phyloP scores from a whole-genome alignment of 306 rosid genomes.

The Comarum palustre region DNA sequence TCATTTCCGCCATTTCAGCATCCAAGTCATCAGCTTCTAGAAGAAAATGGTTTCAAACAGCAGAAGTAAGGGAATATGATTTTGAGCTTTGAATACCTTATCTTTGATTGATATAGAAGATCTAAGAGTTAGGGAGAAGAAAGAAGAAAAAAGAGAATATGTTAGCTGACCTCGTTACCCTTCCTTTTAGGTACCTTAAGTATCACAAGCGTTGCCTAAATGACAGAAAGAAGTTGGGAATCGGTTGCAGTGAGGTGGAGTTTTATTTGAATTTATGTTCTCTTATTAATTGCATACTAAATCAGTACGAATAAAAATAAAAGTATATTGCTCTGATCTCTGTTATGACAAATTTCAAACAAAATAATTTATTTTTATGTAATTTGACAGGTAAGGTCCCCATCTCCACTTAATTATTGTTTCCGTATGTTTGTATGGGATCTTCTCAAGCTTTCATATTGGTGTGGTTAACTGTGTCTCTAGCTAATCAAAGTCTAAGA shows the following conservation, averaged over 20 bases:
- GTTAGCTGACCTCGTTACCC: constrained; percentile 30
- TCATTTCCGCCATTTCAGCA: constrained; percentile 95
- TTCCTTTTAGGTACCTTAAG: constrained; percentile 71
- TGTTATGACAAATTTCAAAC: too few species aligned
- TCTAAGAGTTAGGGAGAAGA: constrained; percentile 5
- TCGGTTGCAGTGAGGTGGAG: constrained; percentile 96
- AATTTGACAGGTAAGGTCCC: neutral
- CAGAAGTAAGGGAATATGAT: constrained; percentile 67
- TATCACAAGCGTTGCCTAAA: constrained; percentile 73
- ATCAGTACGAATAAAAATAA: neutral
- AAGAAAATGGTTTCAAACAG: constrained; percentile 93
- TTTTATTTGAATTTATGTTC: constrained; percentile 27
- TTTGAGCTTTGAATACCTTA: constrained; percentile 1
- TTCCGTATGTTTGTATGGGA: neutral
- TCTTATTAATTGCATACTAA: constrained; percentile 12
- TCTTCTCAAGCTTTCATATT: neutral
- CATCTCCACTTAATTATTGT: neutral
- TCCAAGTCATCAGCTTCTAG: constrained; percentile 95
- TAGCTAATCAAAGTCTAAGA: neutral
- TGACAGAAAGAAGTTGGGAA: constrained; percentile 90
- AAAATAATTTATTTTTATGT: neutral
- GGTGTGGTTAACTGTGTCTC: neutral
- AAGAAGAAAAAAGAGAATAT: constrained; percentile 1
- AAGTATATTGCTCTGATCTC: neutral
- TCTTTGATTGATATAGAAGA: neutral